phyloP scores from a whole-genome alignment of 2,329 filamentous ascomycete genomes.

The Apiospora hydei region DNA sequence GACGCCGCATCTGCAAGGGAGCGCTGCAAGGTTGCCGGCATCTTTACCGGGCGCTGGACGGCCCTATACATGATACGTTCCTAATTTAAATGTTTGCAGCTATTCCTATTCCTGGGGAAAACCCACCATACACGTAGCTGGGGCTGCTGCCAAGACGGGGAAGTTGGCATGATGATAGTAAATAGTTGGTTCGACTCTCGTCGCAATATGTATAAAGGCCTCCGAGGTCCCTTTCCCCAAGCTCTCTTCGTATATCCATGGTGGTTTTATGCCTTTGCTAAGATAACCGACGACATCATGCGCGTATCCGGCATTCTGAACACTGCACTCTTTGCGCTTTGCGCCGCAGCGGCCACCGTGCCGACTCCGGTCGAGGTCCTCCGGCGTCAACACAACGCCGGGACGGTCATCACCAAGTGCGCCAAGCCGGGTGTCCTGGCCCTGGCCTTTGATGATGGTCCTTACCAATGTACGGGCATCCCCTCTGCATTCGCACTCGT shows the following conservation, averaged over 20 bases:
- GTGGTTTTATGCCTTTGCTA: neutral
- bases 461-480: conserved; percentile 46
- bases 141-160: conserved; percentile 11
- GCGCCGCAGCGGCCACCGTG: conserved; percentile 38
- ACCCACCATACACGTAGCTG: conserved; percentile 5
- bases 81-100: conserved; percentile 1
- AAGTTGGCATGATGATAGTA: neutral
- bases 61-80: neutral
- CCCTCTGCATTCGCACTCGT: neutral
- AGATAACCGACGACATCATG: conserved; percentile 32
- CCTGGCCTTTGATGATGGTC: conserved; percentile 62
- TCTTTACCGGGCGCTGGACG: neutral
- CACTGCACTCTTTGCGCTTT: conserved; percentile 37
- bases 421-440: conserved; percentile 53
- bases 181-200: neutral
- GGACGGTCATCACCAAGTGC: conserved; percentile 55
- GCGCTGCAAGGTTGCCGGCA: conserved; percentile 2
- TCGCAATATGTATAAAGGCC: conserved; percentile 18
- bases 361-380: conserved; percentile 50
- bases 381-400: conserved; percentile 49
- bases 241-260: neutral
- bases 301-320: conserved; percentile 35
- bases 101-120: conserved; percentile 7
- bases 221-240: neutral
- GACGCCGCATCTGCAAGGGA: neutral